Conservation (phyloP, 768 basidiomycete genomes). For the Xerocomellus chrysenteron region DNA sequence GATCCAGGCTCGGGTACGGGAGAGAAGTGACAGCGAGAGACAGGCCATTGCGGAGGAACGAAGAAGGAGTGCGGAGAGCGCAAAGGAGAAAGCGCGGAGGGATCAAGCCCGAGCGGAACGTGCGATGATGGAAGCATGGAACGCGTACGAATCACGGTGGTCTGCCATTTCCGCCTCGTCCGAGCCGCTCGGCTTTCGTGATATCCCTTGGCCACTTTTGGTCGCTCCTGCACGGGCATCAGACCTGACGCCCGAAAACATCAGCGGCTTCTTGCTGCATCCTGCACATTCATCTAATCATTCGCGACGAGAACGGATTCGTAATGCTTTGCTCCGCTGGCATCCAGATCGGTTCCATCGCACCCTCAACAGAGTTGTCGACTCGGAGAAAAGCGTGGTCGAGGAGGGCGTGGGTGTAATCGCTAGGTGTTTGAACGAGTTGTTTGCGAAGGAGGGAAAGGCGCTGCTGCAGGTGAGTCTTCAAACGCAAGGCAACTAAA, state of each 20-base stretch:
- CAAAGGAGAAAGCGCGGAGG: slow-evolving; percentile 44
- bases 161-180: slow-evolving; percentile 43
- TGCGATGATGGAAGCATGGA: slow-evolving; percentile 56
- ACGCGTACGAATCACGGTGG: slow-evolving; percentile 67
- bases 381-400: slow-evolving; percentile 50
- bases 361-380: slow-evolving; percentile 49
- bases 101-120: slow-evolving; percentile 45
- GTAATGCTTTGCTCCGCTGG: slow-evolving; percentile 69
- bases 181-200: slow-evolving; percentile 53
- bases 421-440: slow-evolving; percentile 64
- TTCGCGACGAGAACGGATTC: slow-evolving; percentile 64
- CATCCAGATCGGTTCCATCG: slow-evolving; percentile 78
- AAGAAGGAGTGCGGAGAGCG: slow-evolving; percentile 32
- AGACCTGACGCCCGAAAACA: slow-evolving; percentile 54
- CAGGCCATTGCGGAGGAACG: slow-evolving; percentile 49
- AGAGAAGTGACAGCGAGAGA: slow-evolving; percentile 50
- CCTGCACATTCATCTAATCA: slow-evolving; percentile 58
- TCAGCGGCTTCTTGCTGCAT: slow-evolving; percentile 62
- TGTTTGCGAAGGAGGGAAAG: slow-evolving; percentile 45
- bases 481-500: not conserved
- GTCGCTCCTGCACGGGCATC: slow-evolving; percentile 40
- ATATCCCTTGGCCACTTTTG: slow-evolving; percentile 71
- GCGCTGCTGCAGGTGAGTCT: slow-evolving; percentile 19
- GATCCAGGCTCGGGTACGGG: slow-evolving; percentile 52
- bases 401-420: slow-evolving; percentile 66